These are phyloP conservation scores for Colletotrichum sp. DNA, from an alignment of 2,329 filamentous ascomycete species.

Conservation along the genomic window DNA sequence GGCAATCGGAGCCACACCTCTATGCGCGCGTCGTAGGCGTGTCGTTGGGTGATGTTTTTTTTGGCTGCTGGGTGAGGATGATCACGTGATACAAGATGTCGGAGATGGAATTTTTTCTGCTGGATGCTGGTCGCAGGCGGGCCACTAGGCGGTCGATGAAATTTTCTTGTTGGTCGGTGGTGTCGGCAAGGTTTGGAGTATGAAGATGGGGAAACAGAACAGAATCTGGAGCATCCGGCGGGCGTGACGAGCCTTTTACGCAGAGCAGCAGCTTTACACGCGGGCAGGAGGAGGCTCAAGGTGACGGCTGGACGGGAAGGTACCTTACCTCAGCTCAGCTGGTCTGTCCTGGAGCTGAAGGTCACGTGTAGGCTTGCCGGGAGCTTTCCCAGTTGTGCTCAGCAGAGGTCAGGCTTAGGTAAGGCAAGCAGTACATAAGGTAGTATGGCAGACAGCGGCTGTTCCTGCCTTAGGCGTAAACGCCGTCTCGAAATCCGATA, in stretches of 20 bases:
- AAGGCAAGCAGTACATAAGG: background rate
- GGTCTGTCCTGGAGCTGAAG: background rate
- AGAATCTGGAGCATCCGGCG: slow-evolving; percentile 13
- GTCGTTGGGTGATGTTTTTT: slow-evolving; percentile 15
- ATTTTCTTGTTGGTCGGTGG: slow-evolving; percentile 8
- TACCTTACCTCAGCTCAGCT: background rate
- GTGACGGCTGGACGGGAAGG: background rate
- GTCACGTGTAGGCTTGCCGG: background rate
- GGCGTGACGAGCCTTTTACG: background rate
- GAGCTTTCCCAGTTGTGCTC: background rate
- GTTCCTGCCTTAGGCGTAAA: background rate
- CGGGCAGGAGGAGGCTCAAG: background rate
- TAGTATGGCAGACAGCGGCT: background rate
- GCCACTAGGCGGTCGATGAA: slow-evolving; percentile 13
- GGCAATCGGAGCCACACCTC: slow-evolving; percentile 14
- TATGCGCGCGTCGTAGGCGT: slow-evolving; percentile 10
- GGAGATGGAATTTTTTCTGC: background rate
- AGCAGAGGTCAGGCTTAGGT: background rate
- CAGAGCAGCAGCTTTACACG: background rate
- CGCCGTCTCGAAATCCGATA: background rate
- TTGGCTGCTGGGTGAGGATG: background rate
- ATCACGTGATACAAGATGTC: slow-evolving; percentile 13
- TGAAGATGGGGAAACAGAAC: slow-evolving; percentile 6
- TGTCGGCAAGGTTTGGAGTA: slow-evolving; percentile 11
- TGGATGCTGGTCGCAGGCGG: background rate